Conservation (phyloP, 768 basidiomycete species). For the Xerocomus spinulosus region DNA sequence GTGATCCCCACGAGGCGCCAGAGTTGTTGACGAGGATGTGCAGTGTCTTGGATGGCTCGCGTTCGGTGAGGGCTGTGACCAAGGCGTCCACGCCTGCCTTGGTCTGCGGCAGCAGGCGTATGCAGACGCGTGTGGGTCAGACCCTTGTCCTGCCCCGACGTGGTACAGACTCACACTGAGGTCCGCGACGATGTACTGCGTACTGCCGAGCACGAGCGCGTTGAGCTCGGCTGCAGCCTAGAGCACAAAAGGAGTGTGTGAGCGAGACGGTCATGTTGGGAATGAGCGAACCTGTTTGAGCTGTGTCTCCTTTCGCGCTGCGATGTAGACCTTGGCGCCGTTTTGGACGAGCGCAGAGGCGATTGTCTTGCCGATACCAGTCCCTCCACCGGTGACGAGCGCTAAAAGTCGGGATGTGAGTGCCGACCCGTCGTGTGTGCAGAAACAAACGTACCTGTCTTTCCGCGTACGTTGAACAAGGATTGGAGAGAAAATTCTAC, state of each 20-base stretch:
- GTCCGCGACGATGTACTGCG: slow-evolving; percentile 72
- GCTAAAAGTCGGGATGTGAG: slow-evolving; percentile 35
- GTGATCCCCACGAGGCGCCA: slow-evolving; percentile 74
- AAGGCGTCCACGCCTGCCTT: slow-evolving; percentile 78
- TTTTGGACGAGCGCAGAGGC: slow-evolving; percentile 79
- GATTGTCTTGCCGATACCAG: slow-evolving; percentile 83
- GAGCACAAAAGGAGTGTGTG: neutral
- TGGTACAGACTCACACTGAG: slow-evolving; percentile 60
- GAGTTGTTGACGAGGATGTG: slow-evolving; percentile 85
- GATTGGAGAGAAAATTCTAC: slow-evolving; percentile 49
- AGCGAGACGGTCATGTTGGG: no score
- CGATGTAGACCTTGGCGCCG: slow-evolving; percentile 87
- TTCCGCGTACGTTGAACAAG: slow-evolving; percentile 64
- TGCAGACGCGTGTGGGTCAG: neutral
- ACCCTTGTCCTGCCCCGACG: neutral
- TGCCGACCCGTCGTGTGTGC: neutral
- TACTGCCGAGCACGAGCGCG: slow-evolving; percentile 52
- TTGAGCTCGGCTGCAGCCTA: slow-evolving; percentile 59
- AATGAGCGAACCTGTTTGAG: slow-evolving; percentile 72
- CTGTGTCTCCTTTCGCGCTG: slow-evolving; percentile 75
- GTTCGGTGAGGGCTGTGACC: slow-evolving; percentile 60
- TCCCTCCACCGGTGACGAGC: slow-evolving; percentile 78
- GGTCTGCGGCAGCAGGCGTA: slow-evolving; percentile 39
- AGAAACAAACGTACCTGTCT: slow-evolving; percentile 48
- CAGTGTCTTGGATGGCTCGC: slow-evolving; percentile 54